A percentile compares a stretch with the other conserved stretches of the same genome.
Conservation (phyloP, 768 basidiomycete genomes). For the Steccherinum ochraceum region DNA sequence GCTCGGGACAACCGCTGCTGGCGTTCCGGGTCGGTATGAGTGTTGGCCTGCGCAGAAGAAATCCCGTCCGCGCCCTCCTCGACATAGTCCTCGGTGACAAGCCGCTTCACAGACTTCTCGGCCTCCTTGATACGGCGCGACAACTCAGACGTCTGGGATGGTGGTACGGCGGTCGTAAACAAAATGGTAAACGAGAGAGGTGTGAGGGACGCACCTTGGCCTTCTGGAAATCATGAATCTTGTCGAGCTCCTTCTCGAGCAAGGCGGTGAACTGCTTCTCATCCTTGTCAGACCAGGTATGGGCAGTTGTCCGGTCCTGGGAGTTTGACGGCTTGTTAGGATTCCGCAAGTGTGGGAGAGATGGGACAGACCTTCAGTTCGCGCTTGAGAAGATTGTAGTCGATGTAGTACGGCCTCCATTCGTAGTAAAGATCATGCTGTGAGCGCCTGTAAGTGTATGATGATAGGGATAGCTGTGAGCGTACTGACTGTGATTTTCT, state of each 20-base stretch:
- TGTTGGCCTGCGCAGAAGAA: conserved; percentile 11
- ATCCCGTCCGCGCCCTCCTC: conserved; percentile 2
- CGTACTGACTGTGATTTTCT: conserved; percentile 59
- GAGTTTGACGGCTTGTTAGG: neutral
- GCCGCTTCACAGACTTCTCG: conserved; percentile 71
- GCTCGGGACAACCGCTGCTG: conserved; percentile 44
- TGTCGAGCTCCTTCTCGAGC: conserved; percentile 85
- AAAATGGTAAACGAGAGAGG: neutral
- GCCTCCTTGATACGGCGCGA: conserved; percentile 76
- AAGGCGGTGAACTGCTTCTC: conserved; percentile 76
- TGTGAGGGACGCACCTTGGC: conserved; percentile 50
- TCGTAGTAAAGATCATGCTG: conserved; percentile 83
- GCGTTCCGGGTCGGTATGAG: conserved; percentile 42
- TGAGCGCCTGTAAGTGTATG: neutral
- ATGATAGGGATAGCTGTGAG: conserved; percentile 5
- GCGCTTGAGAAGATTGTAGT: conserved; percentile 86
- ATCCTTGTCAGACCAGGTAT: conserved; percentile 68
- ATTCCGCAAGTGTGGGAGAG: neutral
- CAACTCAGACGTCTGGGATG: conserved; percentile 67
- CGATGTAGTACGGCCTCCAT: conserved; percentile 87
- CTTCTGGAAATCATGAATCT: conserved; percentile 91
- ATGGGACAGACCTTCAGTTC: conserved; percentile 65
- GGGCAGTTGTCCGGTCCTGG: conserved; percentile 47
- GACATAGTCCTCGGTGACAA: conserved; percentile 55
- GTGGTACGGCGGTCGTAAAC: neutral